Conservation (phyloP, 176 grass and related monocot genomes). For the Phoenix roebelenii region DNA sequence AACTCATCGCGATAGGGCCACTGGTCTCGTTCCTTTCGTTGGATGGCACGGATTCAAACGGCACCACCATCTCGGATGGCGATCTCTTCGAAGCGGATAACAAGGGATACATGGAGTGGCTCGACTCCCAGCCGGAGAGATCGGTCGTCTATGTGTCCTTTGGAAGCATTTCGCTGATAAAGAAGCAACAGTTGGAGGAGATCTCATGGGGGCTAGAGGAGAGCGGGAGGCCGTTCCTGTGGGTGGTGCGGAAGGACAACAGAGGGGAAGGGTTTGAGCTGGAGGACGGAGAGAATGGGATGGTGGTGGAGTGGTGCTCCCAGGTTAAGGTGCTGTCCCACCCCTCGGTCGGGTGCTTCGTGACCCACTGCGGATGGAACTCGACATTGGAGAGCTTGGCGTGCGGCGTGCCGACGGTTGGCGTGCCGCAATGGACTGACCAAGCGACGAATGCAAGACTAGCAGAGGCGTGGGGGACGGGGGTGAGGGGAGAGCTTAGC, state of each 20-base stretch:
- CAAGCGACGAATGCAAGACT: conserved; percentile 56
- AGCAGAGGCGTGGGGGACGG: conserved; percentile 40
- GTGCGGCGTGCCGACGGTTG: conserved; percentile 43
- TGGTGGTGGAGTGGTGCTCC: conserved; percentile 76
- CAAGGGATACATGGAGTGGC: conserved; percentile 51
- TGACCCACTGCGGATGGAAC: conserved; percentile 76
- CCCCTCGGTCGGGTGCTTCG: conserved; percentile 56
- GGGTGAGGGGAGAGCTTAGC: conserved; percentile 33
- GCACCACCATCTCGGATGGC: conserved; percentile 2
- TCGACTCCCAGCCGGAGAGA: conserved; percentile 23
- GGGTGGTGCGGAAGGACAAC: conserved; percentile 65
- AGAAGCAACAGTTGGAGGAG: conserved; percentile 42
- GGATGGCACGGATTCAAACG: no score
- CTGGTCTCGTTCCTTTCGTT: conserved; percentile 26
- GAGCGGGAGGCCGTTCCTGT: conserved; percentile 42
- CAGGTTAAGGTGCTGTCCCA: conserved; percentile 57
- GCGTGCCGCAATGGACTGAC: conserved; percentile 54
- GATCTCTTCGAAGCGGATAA: conserved; percentile 45
- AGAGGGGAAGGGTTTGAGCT: conserved; percentile 7
- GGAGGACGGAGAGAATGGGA: conserved; percentile 7
- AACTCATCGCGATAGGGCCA: conserved; percentile 49
- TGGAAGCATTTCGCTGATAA: conserved; percentile 53
- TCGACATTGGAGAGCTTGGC: conserved; percentile 46
- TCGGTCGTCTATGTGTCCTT: conserved; percentile 74
- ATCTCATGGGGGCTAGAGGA: conserved; percentile 31